A percentile compares a stretch with the other conserved stretches of the same genome.
Evolutionary conservation across 345 rosid genomes (phyloP).

Genomic region (Iberis pinnata): DNA sequence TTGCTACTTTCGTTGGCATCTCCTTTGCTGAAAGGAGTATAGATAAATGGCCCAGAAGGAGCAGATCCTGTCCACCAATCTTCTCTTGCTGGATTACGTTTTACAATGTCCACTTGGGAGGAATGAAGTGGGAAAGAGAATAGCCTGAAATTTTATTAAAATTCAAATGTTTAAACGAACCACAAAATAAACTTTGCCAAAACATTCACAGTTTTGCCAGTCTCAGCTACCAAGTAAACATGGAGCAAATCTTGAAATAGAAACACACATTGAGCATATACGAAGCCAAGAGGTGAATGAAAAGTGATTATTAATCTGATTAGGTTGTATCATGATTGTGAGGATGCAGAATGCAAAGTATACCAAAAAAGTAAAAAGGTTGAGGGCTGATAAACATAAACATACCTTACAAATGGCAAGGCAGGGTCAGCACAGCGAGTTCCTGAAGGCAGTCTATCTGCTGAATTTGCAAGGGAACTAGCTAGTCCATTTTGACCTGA

Average conservation of each 20-base stretch:
- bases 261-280: constrained; percentile 15
- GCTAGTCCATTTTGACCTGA: constrained; percentile 98
- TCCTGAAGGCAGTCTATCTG: constrained; percentile 88
- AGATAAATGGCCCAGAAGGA: constrained; percentile 96
- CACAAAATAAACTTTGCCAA: background rate
- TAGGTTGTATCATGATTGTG: background rate
- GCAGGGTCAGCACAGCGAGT: constrained; percentile 98
- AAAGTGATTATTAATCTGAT: constrained; percentile 1
- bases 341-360: constrained; percentile 5
- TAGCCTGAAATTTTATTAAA: constrained; percentile 43
- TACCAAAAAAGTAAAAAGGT: constrained; percentile 7
- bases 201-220: constrained; percentile 5
- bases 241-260: constrained; percentile 13
- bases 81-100: constrained; percentile 77
- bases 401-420: constrained; percentile 86
- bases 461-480: constrained; percentile 73
- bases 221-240: constrained; percentile 22
- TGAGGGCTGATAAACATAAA: constrained; percentile 6
- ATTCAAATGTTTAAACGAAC: background rate
- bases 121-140: constrained; percentile 81
- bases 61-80: constrained; percentile 99
- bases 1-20: constrained; percentile 64
- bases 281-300: constrained; percentile 1
- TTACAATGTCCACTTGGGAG: constrained; percentile 73
- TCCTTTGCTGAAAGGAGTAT: constrained; percentile 96